Evolutionary conservation across 371 early-diverging fungal species (phyloP), one percentile per base, ranked within the genome.

Genomic region (Coemansia linderi): DNA sequence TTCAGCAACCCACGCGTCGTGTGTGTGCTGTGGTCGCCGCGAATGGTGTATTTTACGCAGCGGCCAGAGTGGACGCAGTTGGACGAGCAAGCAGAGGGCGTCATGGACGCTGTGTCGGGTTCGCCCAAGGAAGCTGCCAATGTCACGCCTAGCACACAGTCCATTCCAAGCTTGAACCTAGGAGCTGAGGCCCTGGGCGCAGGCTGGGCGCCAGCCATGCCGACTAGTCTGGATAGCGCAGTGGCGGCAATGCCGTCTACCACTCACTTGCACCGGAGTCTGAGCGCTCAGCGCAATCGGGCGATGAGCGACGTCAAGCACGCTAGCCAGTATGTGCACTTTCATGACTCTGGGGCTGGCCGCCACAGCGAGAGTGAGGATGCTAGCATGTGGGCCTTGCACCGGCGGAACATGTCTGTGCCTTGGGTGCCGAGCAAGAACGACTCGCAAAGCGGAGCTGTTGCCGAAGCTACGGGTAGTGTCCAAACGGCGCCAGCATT

Each of bases 21-120:
- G 1, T 71, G 82, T 33, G 81, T 81, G 15, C 56, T 81, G 59
- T 82, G 82, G 82, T 78, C 82, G 31, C 82, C 82, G 15, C 83
- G 83, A 8, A 68, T 83, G 61, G 81, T 83, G 43, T 83, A 83
- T 52, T 83, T 83, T 68, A 82, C 76, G n/a, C 79, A 79, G 50
- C 65, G 76, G 1, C 78, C 79, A 1, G 78, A 59, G 37, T 65
- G 71, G 63, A 48, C 72, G 22, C 68, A 67, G 48, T 67, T 71
- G 33, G 61, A 54, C n/a, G 48, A 57, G 37, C 56, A 24, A 17
- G 40, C 71, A 9, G 72, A 76, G 10, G 72, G 57, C 27, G 65
- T 75, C 12, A 58, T 71, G 12, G 68, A 67, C 54, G 12, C 50
- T 54, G 39, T 41, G 12, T 50, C 37, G 2, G 54, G 57, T 13